Conservation (phyloP, 495 filamentous ascomycete species). For the Gamarada debralockiae region DNA sequence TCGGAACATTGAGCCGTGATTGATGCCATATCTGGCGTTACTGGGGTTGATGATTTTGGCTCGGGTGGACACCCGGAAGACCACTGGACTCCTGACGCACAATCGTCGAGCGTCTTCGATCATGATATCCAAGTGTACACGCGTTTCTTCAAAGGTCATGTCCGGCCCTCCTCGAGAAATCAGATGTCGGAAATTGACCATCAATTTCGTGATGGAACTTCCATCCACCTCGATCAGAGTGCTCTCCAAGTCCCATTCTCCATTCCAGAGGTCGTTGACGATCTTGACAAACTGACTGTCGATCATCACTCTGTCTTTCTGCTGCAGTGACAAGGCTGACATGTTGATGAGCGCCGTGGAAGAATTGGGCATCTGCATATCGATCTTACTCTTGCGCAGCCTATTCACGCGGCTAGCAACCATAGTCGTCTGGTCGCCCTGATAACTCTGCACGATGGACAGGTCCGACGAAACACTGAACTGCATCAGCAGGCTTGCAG, state of each 20-base stretch:
- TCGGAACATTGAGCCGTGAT: too few relatives aligned
- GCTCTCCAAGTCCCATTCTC: constrained; percentile 25
- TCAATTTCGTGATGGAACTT: constrained; percentile 25
- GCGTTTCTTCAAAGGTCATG: too few relatives aligned
- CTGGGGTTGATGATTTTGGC: too few relatives aligned
- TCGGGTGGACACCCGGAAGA: too few relatives aligned
- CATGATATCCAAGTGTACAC: too few relatives aligned
- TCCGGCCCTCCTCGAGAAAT: constrained; percentile 27
- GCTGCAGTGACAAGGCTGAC: not conserved
- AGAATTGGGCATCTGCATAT: not conserved
- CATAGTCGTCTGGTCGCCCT: constrained; percentile 15
- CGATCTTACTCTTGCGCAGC: not conserved
- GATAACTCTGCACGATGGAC: constrained; percentile 22
- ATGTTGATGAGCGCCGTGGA: not conserved
- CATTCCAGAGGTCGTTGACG: constrained; percentile 26
- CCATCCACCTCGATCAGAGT: constrained; percentile 33
- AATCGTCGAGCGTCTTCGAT: too few relatives aligned
- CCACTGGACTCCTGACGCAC: too few relatives aligned
- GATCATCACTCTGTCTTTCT: constrained; percentile 25
- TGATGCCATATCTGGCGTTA: too few relatives aligned
- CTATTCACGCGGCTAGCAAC: constrained; percentile 8
- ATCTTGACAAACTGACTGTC: constrained; percentile 27
- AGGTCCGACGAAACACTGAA: constrained; percentile 29
- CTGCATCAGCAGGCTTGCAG: constrained; percentile 26
- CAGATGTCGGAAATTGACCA: constrained; percentile 24